Conservation (phyloP, 768 basidiomycete genomes). For the Podaxis sp. region DNA sequence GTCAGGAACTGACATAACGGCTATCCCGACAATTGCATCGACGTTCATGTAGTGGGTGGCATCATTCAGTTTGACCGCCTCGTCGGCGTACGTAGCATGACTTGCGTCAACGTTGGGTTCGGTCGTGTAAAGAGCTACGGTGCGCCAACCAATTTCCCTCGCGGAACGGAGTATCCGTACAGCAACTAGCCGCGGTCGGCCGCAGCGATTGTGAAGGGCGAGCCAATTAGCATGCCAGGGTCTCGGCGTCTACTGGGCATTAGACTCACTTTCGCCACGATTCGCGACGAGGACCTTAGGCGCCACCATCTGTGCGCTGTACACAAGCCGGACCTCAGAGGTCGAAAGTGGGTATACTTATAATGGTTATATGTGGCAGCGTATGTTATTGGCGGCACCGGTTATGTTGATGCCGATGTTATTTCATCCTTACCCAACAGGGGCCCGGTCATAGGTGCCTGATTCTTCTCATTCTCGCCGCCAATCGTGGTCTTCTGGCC, state of each 20-base stretch:
- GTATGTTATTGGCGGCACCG: conserved; percentile 4
- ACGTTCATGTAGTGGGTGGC: conserved; percentile 46
- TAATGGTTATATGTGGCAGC: background rate
- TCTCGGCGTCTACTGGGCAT: conserved; percentile 24
- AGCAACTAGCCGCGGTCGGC: conserved; percentile 53
- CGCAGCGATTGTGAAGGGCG: conserved; percentile 16
- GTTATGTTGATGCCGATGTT: conserved; percentile 19
- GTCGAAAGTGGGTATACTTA: background rate
- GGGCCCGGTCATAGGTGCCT: background rate
- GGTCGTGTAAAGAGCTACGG: conserved; percentile 85
- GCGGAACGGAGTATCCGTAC: conserved; percentile 86
- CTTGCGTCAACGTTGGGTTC: conserved; percentile 64
- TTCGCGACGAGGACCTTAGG: conserved; percentile 78
- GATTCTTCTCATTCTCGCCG: background rate
- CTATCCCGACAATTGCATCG: conserved; percentile 29
- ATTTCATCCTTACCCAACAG: background rate
- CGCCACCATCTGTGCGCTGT: conserved; percentile 22
- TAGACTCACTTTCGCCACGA: conserved; percentile 60
- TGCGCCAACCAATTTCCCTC: conserved; percentile 83
- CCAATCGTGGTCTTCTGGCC: background rate
- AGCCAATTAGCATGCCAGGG: conserved; percentile 2
- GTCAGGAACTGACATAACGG: conserved; percentile 16
- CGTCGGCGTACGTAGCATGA: conserved; percentile 77
- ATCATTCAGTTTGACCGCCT: conserved; percentile 83
- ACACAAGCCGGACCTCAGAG: background rate